Evolutionary conservation across 352 stramenopile species (phyloP), one percentile per base, ranked within the genome.

Genomic region (Stramenopiles sp.): DNA sequence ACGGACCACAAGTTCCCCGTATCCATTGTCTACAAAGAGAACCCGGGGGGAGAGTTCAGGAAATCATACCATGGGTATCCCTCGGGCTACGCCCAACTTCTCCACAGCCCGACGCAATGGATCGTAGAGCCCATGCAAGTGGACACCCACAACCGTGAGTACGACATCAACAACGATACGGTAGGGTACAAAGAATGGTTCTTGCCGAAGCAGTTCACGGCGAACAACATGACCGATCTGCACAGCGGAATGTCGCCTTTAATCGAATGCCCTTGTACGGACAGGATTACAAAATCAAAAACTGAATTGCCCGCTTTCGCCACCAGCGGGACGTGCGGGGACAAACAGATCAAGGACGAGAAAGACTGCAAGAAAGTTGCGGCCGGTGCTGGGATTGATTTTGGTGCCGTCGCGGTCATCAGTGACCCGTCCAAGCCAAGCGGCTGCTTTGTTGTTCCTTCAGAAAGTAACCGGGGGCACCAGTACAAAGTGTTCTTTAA

Each of bases 251-350:
- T 35, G 4, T 71, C 53, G 6, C 31, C 31, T 4, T 71, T 71
- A 33, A 31, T 71, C 35, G 53, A 71, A 71, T 71, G 53, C 35
- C 53, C 53, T 35, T 71, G 53, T 33, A 71, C 53, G 35, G 35
- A 31, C 35, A 31, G 53, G 2, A 33, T 71, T 31, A 71, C 4
- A 6, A 71, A 71, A 33, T 4, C 35, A 6, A 35, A 35, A 4
- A 71, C 53, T 71, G 2, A 33, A 4, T 33, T 35, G n/a, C n/a
- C n/a, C n/a, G n/a, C n/a, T n/a, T n/a, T n/a, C n/a, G n/a, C n/a
- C n/a, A n/a, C n/a, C n/a, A n/a, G n/a, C n/a, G n/a, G n/a, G n/a
- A n/a, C n/a, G n/a, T n/a, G n/a, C n/a, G n/a, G n/a, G n/a, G n/a
- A n/a, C n/a, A n/a, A n/a, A n/a, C n/a, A n/a, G n/a, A n/a, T n/a